Evolutionary conservation across 768 basidiomycete genomes (phyloP), one percentile per base, ranked within the genome.

Genomic region (Porpolomopsis calyptriformis): DNA sequence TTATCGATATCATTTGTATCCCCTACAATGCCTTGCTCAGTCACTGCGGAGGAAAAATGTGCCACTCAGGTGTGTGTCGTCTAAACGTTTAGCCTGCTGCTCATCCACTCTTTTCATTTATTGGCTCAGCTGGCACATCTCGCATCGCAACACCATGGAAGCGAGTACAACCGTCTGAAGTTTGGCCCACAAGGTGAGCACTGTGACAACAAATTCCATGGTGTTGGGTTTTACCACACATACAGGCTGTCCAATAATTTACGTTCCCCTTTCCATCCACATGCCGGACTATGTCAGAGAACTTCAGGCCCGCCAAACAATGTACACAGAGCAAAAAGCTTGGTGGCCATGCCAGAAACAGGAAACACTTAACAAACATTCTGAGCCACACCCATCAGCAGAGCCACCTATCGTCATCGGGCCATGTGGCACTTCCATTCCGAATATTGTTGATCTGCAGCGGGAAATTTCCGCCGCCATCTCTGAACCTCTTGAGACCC

Each of bases 81-180:
- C 4, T 11, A 6, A 24, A 24, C 16, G 2, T 39, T 26, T 14
- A 4, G 2, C 4, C 10, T 24, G 14, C 26, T 23, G n/a, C 9
- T 18, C 6, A 36, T 33, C 3, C 36, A 2, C 35, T 9, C n/a
- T 35, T 37, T 36, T 33, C 23, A 24, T 3, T 16, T 37, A 14
- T 20, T 16, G 18, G 5, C n/a, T 22, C 24, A 79, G 70, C 72
- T 83, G 40, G 68, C 71, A 1, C 62, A 57, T 2, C 64, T 88
- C 14, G 82, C 83, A 2, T 85, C 82, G 4, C 84, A 87, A 53
- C 81, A 86, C 61, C 85, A 87, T 53, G 44, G 56, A 46, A 82
- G 80, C 64, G 76, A 81, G 37, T 86, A 88, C 59, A 83, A 74
- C 54, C 71, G 74, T 45, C 60, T 77, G 20, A 85, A 86, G 60